These are phyloP conservation scores for Stellera chamaejasme DNA, from an alignment of 345 rosid species.

Conservation along the genomic window DNA sequence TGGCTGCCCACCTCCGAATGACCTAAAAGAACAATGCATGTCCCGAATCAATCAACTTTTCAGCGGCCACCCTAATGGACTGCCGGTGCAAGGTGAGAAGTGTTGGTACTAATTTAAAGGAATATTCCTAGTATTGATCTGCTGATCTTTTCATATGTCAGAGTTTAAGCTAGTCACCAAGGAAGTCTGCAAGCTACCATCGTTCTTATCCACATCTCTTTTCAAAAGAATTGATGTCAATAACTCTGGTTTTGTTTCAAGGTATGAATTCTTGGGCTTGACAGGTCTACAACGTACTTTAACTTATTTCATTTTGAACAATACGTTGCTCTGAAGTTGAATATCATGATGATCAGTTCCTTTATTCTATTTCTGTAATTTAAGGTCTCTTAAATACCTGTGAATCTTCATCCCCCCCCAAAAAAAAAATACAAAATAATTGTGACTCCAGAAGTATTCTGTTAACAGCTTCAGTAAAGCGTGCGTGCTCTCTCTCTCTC, in stretches of 20 bases:
- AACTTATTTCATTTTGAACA: background rate
- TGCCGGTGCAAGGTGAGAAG: slow-evolving; percentile 59
- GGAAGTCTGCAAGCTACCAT: slow-evolving; percentile 91
- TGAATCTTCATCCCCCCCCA: too few relatives aligned
- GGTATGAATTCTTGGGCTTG: slow-evolving; percentile 34
- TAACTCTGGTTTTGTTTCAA: slow-evolving; percentile 50
- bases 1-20: slow-evolving; percentile 84
- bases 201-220: slow-evolving; percentile 69
- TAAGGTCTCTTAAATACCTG: too few relatives aligned
- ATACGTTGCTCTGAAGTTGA: background rate
- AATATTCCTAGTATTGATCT: slow-evolving; percentile 8
- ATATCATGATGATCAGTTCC: background rate
- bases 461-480: too few relatives aligned
- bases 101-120: background rate
- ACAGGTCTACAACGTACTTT: background rate
- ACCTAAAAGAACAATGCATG: slow-evolving; percentile 66
- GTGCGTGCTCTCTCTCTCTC: too few relatives aligned
- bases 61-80: slow-evolving; percentile 60
- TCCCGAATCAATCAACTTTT: slow-evolving; percentile 63
- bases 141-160: slow-evolving; percentile 14
- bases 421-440: too few relatives aligned
- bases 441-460: too few relatives aligned
- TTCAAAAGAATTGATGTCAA: slow-evolving; percentile 70
- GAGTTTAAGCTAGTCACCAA: slow-evolving; percentile 65
- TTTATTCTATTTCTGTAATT: too few relatives aligned